phyloP scores from a whole-genome alignment of 2,329 filamentous ascomycete genomes.

The Sordariomycetes sp. region DNA sequence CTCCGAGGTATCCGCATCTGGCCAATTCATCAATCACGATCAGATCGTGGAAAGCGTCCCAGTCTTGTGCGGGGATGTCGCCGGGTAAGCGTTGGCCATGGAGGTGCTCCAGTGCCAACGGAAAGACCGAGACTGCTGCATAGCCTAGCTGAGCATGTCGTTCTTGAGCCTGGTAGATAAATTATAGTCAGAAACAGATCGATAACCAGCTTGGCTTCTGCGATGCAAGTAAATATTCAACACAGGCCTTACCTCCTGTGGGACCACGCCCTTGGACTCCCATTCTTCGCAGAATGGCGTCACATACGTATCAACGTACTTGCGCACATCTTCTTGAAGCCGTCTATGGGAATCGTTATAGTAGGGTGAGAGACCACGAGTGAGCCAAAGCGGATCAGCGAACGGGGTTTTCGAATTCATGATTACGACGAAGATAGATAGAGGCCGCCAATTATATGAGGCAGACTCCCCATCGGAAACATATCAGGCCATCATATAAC shows the following conservation, averaged over 20 bases:
- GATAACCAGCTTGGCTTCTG: no score
- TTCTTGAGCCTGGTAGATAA: no score
- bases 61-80: constrained; percentile 30
- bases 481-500: no score
- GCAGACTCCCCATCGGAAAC: no score
- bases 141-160: constrained; percentile 1
- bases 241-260: background rate
- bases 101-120: background rate
- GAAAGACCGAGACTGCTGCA: constrained; percentile 3
- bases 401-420: no score
- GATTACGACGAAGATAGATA: no score
- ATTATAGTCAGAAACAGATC: no score
- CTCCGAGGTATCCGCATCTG: constrained; percentile 42
- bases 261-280: background rate
- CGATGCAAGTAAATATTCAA: no score
- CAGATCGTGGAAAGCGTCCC: constrained; percentile 49
- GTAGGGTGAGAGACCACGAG: background rate
- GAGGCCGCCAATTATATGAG: no score
- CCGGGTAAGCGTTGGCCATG: constrained; percentile 1
- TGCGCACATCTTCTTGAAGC: background rate
- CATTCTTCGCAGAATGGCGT: background rate
- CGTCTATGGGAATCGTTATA: background rate
- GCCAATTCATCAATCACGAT: constrained; percentile 46
- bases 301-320: background rate
- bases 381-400: background rate